Base-by-base conservation (phyloP, 1,139 yeast genomes). In the Lizanozyma gosingica region DNA sequence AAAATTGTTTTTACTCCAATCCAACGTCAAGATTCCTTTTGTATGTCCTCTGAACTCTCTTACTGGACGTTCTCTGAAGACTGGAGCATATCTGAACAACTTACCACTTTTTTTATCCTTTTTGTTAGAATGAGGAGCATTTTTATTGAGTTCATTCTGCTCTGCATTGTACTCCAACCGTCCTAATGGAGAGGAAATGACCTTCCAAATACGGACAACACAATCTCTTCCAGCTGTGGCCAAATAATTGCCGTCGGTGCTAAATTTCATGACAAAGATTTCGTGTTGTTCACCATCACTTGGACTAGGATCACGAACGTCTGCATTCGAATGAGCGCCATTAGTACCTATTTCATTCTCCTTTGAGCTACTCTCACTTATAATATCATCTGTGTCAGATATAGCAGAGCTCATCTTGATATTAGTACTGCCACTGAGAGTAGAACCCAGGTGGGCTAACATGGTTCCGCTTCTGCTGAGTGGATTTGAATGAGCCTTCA, bases 1-100 rank as follows among this genome's bases (percentile, higher is more conserved):
- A 48, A 90, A 90, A 53, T 82, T 83, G 60, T 88, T 88, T 49
- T 83, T 83, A 42, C 94, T 83, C 97, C 97, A 90, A 51, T 86
- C 86, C 35, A 90, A 56, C 9, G 85, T 78, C 33, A 87, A 60
- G 18, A 90, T 71, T 45, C 86, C 83, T 38, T 76, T 75, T 1
- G 74, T 61, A 57, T 90, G 97, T 18, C 87, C 94, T 37, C 57
- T 61, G 46, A 78, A 83, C 15, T 73, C 71, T 27, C 76, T 67
- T 14, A 71, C 57, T 0, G 97, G 96, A 18, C 58, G 59, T n/a
- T 78, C 76, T 49, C 80, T 83, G 56, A 90, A 88, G 1, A 90
- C 86, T 0, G 96, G 94, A 0, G 95, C 94, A 49, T 73, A 71
- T 3, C 63, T 60, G 39, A 52, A 65, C 3, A 56, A 51, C 11